These are phyloP conservation scores for Flaveria brownii DNA, from an alignment of 129 eudicot species.

Conservation along the genomic window DNA sequence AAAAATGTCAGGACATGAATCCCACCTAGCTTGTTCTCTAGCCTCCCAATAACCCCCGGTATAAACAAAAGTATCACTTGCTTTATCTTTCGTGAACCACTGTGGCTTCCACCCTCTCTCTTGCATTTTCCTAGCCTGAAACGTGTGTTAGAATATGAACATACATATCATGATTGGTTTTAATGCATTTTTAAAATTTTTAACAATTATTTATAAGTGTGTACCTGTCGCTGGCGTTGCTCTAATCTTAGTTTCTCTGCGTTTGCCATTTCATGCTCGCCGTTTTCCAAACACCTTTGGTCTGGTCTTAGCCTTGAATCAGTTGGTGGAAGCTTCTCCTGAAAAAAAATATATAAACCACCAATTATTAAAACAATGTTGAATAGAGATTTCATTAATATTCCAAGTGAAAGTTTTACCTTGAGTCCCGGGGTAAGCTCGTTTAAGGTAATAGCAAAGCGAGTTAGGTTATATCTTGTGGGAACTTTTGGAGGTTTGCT, in stretches of 20 bases:
- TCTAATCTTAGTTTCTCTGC: conserved; percentile 89
- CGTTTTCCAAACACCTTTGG: conserved; percentile 91
- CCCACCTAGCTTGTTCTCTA: conserved; percentile 75
- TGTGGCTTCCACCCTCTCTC: conserved; percentile 94
- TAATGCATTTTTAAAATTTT: not conserved
- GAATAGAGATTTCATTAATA: not conserved
- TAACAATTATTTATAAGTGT: not conserved
- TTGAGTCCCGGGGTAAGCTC: conserved; percentile 84
- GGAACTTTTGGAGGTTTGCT: conserved; percentile 88
- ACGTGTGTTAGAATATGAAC: not conserved
- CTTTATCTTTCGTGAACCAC: conserved; percentile 86
- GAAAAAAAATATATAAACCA: not conserved
- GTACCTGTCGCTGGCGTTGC: conserved; percentile 93
- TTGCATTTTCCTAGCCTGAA: conserved; percentile 96
- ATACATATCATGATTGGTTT: not conserved
- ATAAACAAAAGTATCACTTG: conserved; percentile 61
- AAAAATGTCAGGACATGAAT: conserved; percentile 84
- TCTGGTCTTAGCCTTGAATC: conserved; percentile 97
- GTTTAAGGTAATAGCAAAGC: conserved; percentile 89
- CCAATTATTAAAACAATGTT: not conserved
- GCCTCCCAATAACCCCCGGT: conserved; percentile 99
- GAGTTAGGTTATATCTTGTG: conserved; percentile 86
- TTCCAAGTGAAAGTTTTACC: conserved; percentile 35
- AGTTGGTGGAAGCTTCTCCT: conserved; percentile 96
- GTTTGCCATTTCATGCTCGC: conserved; percentile 91